Conservation (phyloP, 2,329 filamentous ascomycete species). For the Sphaerostilbella broomeana region DNA sequence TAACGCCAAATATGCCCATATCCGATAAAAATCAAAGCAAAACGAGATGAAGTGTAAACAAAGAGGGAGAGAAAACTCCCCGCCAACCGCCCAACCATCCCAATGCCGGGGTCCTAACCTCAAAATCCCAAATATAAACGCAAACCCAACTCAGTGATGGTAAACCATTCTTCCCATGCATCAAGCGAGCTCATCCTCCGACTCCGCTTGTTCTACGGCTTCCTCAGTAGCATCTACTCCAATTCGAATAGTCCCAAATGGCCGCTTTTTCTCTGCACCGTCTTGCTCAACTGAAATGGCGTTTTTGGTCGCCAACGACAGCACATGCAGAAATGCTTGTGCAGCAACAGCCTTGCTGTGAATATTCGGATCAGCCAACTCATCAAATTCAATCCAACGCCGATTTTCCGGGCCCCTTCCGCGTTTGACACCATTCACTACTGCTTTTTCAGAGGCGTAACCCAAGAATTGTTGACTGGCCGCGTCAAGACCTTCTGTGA, state of each 20-base stretch:
- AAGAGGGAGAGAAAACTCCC: too few relatives aligned
- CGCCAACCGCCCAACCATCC: too few relatives aligned
- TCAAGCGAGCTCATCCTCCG: conserved; percentile 12
- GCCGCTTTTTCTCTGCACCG: conserved; percentile 25
- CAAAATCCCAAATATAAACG: too few relatives aligned
- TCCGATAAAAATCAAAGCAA: too few relatives aligned
- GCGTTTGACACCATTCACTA: conserved; percentile 26
- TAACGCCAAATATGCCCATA: too few relatives aligned
- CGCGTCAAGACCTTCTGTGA: conserved; percentile 34
- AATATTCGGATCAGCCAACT: conserved; percentile 54
- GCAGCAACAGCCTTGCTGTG: conserved; percentile 57
- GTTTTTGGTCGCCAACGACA: conserved; percentile 62
- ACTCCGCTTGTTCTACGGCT: conserved; percentile 9
- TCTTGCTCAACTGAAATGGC: conserved; percentile 58
- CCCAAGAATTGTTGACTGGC: conserved; percentile 41
- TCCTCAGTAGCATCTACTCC: conserved; percentile 28
- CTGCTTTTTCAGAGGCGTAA: conserved; percentile 34
- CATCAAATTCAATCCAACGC: conserved; percentile 58
- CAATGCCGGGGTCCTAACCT: too few relatives aligned
- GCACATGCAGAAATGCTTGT: conserved; percentile 68
- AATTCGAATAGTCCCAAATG: conserved; percentile 43
- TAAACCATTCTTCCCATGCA: too few relatives aligned
- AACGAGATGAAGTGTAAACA: too few relatives aligned
- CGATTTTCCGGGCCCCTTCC: conserved; percentile 26
- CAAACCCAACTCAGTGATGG: too few relatives aligned